These are phyloP conservation scores for bread wheat (Triticum aestivum) DNA, from an alignment of 176 grass and related monocot species.

Conservation along the genomic window IWGSC_CS_RefSeq_v2.1 NC_057807.1:61947592-61948091, in stretches of 20 bases:
- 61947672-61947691: neutral
- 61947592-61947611: neutral
- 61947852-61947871: conserved; percentile 67
- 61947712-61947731: neutral
- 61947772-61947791: neutral
- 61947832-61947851: neutral
- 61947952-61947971: conserved; percentile 74
- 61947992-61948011: conserved; percentile 82
- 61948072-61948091: neutral
- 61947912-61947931: conserved; percentile 19
- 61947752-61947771: neutral
- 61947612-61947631: conserved; percentile 1
- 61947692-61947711: neutral
- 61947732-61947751: neutral
- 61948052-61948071: neutral
- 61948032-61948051: neutral
- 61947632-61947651: conserved; percentile 17
- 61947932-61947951: conserved; percentile 68
- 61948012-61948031: neutral
- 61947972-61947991: conserved; percentile 54
- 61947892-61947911: conserved; percentile 57
- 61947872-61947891: conserved; percentile 57
- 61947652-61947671: neutral
- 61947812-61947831: conserved; percentile 20
- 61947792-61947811: neutral